Conservation (phyloP, 2,329 filamentous ascomycete genomes). For the Botrytis paeoniae region DNA sequence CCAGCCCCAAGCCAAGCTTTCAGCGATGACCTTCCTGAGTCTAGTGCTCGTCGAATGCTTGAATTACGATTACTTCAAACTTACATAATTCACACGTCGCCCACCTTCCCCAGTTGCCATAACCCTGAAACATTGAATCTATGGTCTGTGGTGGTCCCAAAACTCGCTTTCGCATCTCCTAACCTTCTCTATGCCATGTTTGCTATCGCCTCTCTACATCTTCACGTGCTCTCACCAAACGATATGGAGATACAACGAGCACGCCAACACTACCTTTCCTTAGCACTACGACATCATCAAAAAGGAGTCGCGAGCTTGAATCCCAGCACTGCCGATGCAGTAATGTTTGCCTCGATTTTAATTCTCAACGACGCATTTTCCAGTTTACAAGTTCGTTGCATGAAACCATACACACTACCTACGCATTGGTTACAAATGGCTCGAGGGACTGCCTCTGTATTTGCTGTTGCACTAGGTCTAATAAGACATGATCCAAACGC, state of each 20-base stretch:
- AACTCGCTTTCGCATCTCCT: slow-evolving; percentile 20
- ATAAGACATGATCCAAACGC: slow-evolving; percentile 20
- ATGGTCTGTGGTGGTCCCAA: slow-evolving; percentile 23
- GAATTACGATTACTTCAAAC: slow-evolving; percentile 26
- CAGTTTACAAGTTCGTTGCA: slow-evolving; percentile 22
- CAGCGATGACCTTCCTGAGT: slow-evolving; percentile 20
- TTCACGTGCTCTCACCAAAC: slow-evolving; percentile 19
- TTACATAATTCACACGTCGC: slow-evolving; percentile 20
- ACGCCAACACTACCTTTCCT: slow-evolving; percentile 21
- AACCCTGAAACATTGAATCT: slow-evolving; percentile 14
- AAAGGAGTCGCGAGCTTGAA: slow-evolving; percentile 19
- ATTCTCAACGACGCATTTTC: slow-evolving; percentile 26
- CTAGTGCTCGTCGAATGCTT: slow-evolving; percentile 22
- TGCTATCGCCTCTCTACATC: slow-evolving; percentile 24
- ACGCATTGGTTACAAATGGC: slow-evolving; percentile 24
- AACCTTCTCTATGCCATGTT: slow-evolving; percentile 25
- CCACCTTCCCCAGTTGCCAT: slow-evolving; percentile 19
- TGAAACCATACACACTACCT: slow-evolving; percentile 25
- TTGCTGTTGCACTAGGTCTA: slow-evolving; percentile 14
- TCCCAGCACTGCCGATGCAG: slow-evolving; percentile 22
- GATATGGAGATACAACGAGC: slow-evolving; percentile 22
- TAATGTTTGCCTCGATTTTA: slow-evolving; percentile 23
- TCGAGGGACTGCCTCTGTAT: slow-evolving; percentile 22
- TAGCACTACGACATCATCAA: slow-evolving; percentile 24
- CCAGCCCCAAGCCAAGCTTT: slow-evolving; percentile 6